Percentiles rank a stretch among this genome's conserved stretches.
Conservation (phyloP, 1,284 basidiomycete genomes). For the Kalmanozyma brasiliensis region DNA sequence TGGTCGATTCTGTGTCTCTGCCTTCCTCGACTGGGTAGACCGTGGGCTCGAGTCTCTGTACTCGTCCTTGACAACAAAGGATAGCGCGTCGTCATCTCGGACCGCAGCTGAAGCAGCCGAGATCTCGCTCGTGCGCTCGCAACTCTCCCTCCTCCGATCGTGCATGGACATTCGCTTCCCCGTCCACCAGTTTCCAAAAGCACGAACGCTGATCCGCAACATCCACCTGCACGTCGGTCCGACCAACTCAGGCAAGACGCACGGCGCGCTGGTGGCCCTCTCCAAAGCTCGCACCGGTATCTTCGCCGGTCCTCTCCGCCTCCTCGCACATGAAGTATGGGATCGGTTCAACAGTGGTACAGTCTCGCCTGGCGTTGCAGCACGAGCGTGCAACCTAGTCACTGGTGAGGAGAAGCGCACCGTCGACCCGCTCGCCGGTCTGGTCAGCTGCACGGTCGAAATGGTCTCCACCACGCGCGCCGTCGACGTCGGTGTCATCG, state of each 20-base stretch:
- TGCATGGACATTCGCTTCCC: constrained; percentile 59
- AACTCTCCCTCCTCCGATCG: constrained; percentile 37
- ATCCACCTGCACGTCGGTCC: constrained; percentile 96
- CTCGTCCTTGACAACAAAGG: not conserved
- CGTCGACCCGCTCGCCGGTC: constrained; percentile 73
- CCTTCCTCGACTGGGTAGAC: constrained; percentile 47
- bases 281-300: constrained; percentile 79
- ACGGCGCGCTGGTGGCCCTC: constrained; percentile 88
- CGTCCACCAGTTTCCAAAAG: constrained; percentile 66
- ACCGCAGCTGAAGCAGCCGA: constrained; percentile 6
- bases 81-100: not conserved
- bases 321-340: constrained; percentile 96
- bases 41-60: constrained; percentile 4
- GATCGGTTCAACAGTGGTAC: constrained; percentile 88
- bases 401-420: constrained; percentile 91
- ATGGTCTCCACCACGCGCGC: constrained; percentile 76
- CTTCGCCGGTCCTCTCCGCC: constrained; percentile 89
- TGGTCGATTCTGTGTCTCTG: constrained; percentile 25
- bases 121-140: constrained; percentile 30
- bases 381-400: constrained; percentile 82
- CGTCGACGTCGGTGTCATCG: constrained; percentile 89
- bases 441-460: constrained; percentile 89
- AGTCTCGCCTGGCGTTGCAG: constrained; percentile 71
- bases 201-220: constrained; percentile 75
- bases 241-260: constrained; percentile 96